A percentile compares a stretch with the other conserved stretches of the same genome.
phyloP scores from a whole-genome alignment of 2,329 filamentous ascomycete species.

The Colletotrichum sp. region DNA sequence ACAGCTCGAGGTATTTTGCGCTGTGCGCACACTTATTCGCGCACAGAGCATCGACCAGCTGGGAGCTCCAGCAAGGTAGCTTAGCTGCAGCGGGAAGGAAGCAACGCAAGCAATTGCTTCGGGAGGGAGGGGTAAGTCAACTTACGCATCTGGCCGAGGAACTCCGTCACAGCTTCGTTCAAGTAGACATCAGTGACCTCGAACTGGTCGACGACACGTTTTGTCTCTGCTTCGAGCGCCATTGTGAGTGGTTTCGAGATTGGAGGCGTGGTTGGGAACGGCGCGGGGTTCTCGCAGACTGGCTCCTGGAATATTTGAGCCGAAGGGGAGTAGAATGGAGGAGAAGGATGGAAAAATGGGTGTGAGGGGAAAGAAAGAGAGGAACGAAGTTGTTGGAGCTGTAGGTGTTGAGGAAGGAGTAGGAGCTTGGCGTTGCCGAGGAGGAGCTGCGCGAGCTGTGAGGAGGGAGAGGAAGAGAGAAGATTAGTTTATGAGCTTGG shows the following conservation, averaged over 20 bases:
- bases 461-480: conserved; percentile 21
- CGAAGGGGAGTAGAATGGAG: conserved; percentile 45
- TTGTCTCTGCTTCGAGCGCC: conserved; percentile 72
- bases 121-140: conserved; percentile 13
- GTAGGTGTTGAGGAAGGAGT: neutral
- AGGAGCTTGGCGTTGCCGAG: conserved; percentile 52
- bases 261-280: conserved; percentile 59
- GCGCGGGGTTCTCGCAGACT: conserved; percentile 59
- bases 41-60: neutral
- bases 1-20: neutral
- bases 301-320: conserved; percentile 45
- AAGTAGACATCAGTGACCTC: conserved; percentile 81
- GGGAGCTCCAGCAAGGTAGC: neutral
- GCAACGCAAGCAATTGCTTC: neutral
- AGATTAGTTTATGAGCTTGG: conserved; percentile 20
- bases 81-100: neutral
- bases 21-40: conserved; percentile 9
- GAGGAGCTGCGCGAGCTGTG: conserved; percentile 57
- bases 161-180: conserved; percentile 82
- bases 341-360: conserved; percentile 30
- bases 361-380: conserved; percentile 24
- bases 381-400: conserved; percentile 30
- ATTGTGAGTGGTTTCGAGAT: conserved; percentile 63
- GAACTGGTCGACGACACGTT: conserved; percentile 83
- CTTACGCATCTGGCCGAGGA: conserved; percentile 81